Evolutionary conservation across 768 basidiomycete species (phyloP).

Genomic region (Calocybe gangraenosa): DNA sequence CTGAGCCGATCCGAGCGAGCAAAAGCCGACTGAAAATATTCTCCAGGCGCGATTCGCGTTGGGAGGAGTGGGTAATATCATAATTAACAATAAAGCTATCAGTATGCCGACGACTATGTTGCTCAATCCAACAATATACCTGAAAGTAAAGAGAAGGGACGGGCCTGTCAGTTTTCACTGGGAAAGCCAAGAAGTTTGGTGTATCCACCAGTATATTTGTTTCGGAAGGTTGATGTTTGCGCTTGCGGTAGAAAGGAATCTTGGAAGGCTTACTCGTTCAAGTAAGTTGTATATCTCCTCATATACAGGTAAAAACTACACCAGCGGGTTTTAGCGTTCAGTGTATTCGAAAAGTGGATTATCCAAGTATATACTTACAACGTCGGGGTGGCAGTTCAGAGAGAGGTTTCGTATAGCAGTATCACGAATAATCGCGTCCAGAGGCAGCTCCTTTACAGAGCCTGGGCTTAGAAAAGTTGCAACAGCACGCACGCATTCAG

Average conservation of each 20-base stretch:
- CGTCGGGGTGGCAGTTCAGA: conserved; percentile 31
- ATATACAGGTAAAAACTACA: conserved; percentile 30
- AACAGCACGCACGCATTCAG: conserved; percentile 24
- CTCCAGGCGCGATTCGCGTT: conserved; percentile 26
- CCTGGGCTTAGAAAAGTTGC: conserved; percentile 29
- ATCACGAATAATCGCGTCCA: conserved; percentile 22
- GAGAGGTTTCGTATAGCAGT: conserved; percentile 23
- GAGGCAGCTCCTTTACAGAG: conserved; percentile 24
- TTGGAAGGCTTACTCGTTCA: conserved; percentile 24
- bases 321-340: no score
- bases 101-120: conserved; percentile 22
- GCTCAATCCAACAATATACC: conserved; percentile 26
- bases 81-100: conserved; percentile 24
- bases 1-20: conserved; percentile 25
- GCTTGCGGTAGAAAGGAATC: conserved; percentile 27
- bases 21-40: conserved; percentile 25
- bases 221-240: conserved; percentile 33
- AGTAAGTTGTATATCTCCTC: conserved; percentile 27
- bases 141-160: conserved; percentile 7
- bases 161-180: no score
- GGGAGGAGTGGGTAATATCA: conserved; percentile 21
- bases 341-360: no score
- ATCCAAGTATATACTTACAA: no score
- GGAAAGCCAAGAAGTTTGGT: neutral
- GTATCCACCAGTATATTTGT: conserved; percentile 29